Evolutionary conservation across 768 basidiomycete genomes (phyloP), one percentile per base, ranked within the genome.

Genomic region (Lentinula edodes): DNA sequence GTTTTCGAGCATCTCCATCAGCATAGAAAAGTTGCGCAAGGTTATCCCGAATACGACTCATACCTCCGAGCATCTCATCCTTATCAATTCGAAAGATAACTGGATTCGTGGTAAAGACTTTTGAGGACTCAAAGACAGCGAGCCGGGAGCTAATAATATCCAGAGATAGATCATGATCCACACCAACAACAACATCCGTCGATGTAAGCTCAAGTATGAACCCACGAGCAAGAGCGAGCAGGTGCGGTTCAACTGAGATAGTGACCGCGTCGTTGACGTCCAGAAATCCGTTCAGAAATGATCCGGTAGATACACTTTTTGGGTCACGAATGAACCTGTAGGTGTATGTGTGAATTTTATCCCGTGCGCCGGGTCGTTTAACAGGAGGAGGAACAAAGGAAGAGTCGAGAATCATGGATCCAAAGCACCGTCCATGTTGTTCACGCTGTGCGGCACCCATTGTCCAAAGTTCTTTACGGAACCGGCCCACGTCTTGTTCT

Each of bases 391-490:
- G 64, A 12, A 54, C 35, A 13, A 38, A 48, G 5, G 66, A 60
- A n/a, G 70, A 63, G 63, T 86, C 83, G 41, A 97, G 72, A 38
- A 85, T 70, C 96, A 98, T 95, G 51, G 82, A 76, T 42, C 82
- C 78, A 66, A 98, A 91, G 69, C 95, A 97, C 64, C 95, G 79
- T 2, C 97, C 97, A 45, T 82, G 83, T 59, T 75, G 80, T 72
- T 94, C 91, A 60, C 97, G 81, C 67, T 95, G 88, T 16, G 72
- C 75, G 0, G 93, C 93, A 6, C 83, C 82, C 81, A 96, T 84
- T 0, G 91, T 95, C 97, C 97, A 99, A 8, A 98, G 77, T 67
- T 99, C 95, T 65, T 90, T 91, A 70, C 86, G 86, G 76, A 93
- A 95, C 18, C 91, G 82, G 9, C 88, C 75, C 13, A 91, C 76